Evolutionary conservation across 176 grass and related monocot genomes (phyloP), one percentile per base, ranked within the genome.

Genomic region (Thalia dealbata): DNA sequence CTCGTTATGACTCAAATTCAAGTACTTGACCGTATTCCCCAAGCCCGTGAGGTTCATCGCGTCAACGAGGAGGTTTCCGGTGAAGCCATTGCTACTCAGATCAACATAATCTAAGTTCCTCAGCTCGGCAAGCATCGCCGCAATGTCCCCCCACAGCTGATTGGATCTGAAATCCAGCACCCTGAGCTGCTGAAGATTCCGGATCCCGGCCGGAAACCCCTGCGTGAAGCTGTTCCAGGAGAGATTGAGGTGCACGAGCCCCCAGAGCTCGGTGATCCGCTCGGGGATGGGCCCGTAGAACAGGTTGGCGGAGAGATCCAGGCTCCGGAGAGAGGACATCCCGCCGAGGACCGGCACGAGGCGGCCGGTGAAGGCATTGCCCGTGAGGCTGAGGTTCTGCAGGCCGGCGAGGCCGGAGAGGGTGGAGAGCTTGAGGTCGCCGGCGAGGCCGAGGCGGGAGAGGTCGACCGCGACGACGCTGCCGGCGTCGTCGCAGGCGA

Each of bases 331-430:
- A 81, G 87, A 79, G 61, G 81, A 18, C 74, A 99, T 85, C 41
- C 67, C 76, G 52, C 95, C 83, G 43, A 99, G 83, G 82, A 26
- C 85, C 16, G 95, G 95, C 19, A 91, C 90, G 5, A 99, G 81
- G 74, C 95, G 90, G 73, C 95, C 95, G 35, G 95, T 93, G 81
- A 99, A 93, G 73, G 81, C 95, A 82, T 99, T 99, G 8, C 90
- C 90, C 7, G 95, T 78, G 77, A 99, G 95, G 58, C 87, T 89
- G 29, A 99, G 76, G 45, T 87, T 99, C 73, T 84, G 83, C 35
- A 99, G 82, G 29, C 74, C 67, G 46, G 67, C 71, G 67, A 99
- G 89, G 79, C 75, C 48, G 8, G 77, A 44, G 18, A 99, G 88
- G 27, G 95, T 92, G 41, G 22, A 62, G 14, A 99, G 77, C 81